phyloP scores from a whole-genome alignment of 495 filamentous ascomycete species.

The Evansstolkia leycettana region DNA sequence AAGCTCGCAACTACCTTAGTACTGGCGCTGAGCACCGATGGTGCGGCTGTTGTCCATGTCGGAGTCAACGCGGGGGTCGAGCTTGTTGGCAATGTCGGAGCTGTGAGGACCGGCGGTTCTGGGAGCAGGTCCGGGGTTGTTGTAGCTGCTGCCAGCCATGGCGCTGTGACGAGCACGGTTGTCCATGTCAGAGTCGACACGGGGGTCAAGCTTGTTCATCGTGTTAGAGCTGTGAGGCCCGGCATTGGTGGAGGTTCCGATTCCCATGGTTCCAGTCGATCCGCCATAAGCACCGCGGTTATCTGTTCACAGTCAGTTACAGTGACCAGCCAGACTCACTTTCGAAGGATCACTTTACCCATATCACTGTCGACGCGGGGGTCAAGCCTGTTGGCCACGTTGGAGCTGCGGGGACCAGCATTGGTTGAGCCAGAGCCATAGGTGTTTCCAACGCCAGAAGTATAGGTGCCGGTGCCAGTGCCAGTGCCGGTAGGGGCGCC shows the following conservation, averaged over 20 bases:
- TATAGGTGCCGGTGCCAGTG: no score
- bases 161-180: slow-evolving; percentile 14
- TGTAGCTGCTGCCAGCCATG: slow-evolving; percentile 23
- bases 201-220: slow-evolving; percentile 35
- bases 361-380: slow-evolving; percentile 16
- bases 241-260: no score
- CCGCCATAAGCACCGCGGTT: not conserved
- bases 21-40: slow-evolving; percentile 2
- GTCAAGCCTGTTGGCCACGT: slow-evolving; percentile 34
- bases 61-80: slow-evolving; percentile 33
- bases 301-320: not conserved
- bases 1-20: no score
- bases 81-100: slow-evolving; percentile 24
- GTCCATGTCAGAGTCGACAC: slow-evolving; percentile 34
- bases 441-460: not conserved
- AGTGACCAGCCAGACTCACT: no score
- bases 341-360: no score
- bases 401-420: slow-evolving; percentile 21
- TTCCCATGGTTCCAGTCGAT: no score
- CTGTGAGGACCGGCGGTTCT: slow-evolving; percentile 18
- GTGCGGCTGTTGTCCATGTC: slow-evolving; percentile 3
- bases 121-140: slow-evolving; percentile 10
- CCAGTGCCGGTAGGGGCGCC: no score
- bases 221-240: slow-evolving; percentile 25
- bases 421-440: not conserved